Percentiles rank a stretch among this genome's conserved stretches.
These are phyloP conservation scores for Pseudogymnoascus sp. DNA, from an alignment of 2,329 filamentous ascomycete genomes.

Conservation along the genomic window DNA sequence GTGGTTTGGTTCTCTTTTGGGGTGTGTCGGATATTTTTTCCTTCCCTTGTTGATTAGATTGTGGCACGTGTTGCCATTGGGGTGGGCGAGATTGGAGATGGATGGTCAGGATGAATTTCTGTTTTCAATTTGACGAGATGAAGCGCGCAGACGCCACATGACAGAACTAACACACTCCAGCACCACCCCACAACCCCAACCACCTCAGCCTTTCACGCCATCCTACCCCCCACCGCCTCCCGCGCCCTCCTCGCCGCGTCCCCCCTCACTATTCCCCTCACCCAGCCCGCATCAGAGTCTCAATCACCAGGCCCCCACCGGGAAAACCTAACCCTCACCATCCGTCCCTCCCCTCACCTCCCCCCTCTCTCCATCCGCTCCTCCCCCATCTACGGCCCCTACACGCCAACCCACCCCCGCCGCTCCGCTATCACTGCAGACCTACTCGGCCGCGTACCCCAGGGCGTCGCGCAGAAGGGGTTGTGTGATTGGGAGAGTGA, in stretches of 20 bases:
- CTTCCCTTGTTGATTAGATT: neutral
- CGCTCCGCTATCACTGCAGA: slow-evolving; percentile 19
- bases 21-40: neutral
- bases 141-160: neutral
- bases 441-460: slow-evolving; percentile 16
- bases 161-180: neutral
- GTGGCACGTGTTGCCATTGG: neutral
- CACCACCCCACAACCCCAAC: slow-evolving; percentile 1
- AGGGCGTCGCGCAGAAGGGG: slow-evolving; percentile 12
- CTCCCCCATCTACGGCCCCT: slow-evolving; percentile 22
- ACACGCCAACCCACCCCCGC: slow-evolving; percentile 15
- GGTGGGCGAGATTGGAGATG: neutral
- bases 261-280: slow-evolving; percentile 13
- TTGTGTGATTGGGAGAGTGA: slow-evolving; percentile 27
- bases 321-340: neutral
- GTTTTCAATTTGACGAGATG: neutral
- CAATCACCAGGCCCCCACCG: neutral
- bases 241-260: slow-evolving; percentile 17
- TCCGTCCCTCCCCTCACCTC: neutral
- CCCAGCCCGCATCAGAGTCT: neutral
- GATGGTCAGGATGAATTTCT: neutral
- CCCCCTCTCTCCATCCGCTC: neutral
- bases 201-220: slow-evolving; percentile 8
- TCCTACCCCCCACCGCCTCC: slow-evolving; percentile 16
- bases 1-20: neutral